Percentiles rank a stretch among this genome's conserved stretches.
Conservation (phyloP, 2,329 filamentous ascomycete genomes). For the Alternaria sp. region DNA sequence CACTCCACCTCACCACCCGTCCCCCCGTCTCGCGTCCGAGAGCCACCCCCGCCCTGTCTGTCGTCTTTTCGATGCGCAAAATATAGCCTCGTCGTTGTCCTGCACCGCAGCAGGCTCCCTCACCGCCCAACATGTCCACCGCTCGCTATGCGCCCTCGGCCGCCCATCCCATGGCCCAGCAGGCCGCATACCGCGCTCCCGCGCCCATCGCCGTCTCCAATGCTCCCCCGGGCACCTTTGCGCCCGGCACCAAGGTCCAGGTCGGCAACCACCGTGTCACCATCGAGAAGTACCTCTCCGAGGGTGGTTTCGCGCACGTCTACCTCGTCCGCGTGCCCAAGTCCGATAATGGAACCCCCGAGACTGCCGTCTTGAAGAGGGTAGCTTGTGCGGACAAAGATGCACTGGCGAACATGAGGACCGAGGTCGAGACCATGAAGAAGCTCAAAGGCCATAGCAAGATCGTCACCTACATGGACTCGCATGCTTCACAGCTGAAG, state of each 20-base stretch:
- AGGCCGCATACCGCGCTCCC: slow-evolving; percentile 45
- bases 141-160: slow-evolving; percentile 47
- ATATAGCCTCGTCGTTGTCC: slow-evolving; percentile 38
- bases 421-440: slow-evolving; percentile 99
- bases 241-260: slow-evolving; percentile 94
- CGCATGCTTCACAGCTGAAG: slow-evolving; percentile 91
- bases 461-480: slow-evolving; percentile 98
- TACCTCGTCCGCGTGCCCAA: slow-evolving; percentile 87
- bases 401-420: slow-evolving; percentile 92
- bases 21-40: slow-evolving; percentile 14
- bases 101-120: slow-evolving; percentile 44
- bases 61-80: slow-evolving; percentile 38
- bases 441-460: slow-evolving; percentile 94
- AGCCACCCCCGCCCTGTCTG: slow-evolving; percentile 7
- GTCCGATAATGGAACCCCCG: slow-evolving; percentile 75
- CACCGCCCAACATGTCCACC: slow-evolving; percentile 48
- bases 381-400: slow-evolving; percentile 98
- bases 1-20: slow-evolving; percentile 18
- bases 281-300: slow-evolving; percentile 96
- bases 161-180: slow-evolving; percentile 43
- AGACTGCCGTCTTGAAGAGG: slow-evolving; percentile 86
- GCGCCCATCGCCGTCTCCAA: slow-evolving; percentile 38
- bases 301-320: slow-evolving; percentile 97
- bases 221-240: slow-evolving; percentile 75
- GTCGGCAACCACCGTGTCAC: slow-evolving; percentile 91